Evolutionary conservation across 495 filamentous ascomycete genomes (phyloP).

Genomic region (Bacidia gigantensis): DNA sequence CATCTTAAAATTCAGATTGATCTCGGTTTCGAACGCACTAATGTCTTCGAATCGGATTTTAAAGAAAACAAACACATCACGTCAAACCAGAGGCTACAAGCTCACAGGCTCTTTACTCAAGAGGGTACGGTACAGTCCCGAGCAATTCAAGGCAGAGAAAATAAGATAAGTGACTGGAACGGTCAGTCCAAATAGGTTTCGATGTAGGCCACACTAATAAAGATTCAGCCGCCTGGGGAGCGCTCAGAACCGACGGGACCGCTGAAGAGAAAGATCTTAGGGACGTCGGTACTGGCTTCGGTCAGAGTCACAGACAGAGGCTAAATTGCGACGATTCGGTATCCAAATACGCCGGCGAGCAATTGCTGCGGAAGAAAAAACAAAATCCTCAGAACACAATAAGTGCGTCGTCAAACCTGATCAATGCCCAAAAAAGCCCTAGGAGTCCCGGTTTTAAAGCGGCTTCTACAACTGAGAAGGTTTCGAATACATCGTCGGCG

Average conservation of each 20-base stretch:
- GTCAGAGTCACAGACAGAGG: slow-evolving; percentile 10
- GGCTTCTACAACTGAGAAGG: too few species aligned
- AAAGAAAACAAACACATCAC: slow-evolving; percentile 6
- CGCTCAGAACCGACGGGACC: slow-evolving; percentile 8
- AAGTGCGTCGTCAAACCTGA: too few species aligned
- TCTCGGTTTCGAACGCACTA: slow-evolving; percentile 2
- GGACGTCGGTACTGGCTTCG: slow-evolving; percentile 11
- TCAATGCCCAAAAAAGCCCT: too few species aligned
- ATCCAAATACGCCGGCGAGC: background rate
- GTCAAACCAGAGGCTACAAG: background rate
- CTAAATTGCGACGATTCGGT: background rate
- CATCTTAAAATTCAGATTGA: too few species aligned
- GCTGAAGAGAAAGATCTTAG: slow-evolving; percentile 6
- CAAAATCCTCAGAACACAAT: too few species aligned
- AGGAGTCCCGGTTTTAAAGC: too few species aligned
- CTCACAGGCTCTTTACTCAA: slow-evolving; percentile 8
- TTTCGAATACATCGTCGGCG: too few species aligned
- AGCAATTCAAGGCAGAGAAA: background rate
- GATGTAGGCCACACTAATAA: background rate
- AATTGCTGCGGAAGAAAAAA: background rate
- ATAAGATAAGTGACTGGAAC: background rate
- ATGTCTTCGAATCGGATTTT: slow-evolving; percentile 10
- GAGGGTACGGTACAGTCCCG: slow-evolving; percentile 14
- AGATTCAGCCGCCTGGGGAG: slow-evolving; percentile 6
- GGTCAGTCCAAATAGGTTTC: background rate